Conservation (phyloP, 257 asterid genomes). For the Nicotiana obtusifolia region DNA sequence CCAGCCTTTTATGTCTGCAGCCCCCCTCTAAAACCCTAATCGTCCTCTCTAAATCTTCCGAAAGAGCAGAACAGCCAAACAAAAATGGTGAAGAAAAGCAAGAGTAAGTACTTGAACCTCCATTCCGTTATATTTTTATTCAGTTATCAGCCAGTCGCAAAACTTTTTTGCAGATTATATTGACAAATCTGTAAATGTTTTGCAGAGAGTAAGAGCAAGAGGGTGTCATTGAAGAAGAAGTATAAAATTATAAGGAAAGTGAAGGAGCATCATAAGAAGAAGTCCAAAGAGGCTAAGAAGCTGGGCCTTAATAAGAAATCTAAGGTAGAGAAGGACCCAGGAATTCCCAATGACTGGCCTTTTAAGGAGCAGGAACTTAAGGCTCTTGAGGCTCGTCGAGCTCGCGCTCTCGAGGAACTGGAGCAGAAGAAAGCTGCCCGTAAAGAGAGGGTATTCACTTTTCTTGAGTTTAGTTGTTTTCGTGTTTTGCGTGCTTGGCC, state of each 20-base stretch:
- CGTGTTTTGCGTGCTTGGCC: background rate
- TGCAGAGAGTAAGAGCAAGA: slow-evolving; percentile 91
- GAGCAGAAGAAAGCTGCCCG: slow-evolving; percentile 92
- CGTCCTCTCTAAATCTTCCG: background rate
- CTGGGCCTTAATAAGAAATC: slow-evolving; percentile 50
- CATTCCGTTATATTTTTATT: too few relatives aligned
- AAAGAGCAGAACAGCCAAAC: background rate
- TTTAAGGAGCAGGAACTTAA: slow-evolving; percentile 89
- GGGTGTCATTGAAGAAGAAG: slow-evolving; percentile 79
- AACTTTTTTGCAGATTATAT: too few relatives aligned
- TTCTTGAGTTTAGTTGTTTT: background rate
- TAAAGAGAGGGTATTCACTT: slow-evolving; percentile 66
- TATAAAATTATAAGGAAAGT: slow-evolving; percentile 71
- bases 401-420: slow-evolving; percentile 58
- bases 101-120: slow-evolving; percentile 35
- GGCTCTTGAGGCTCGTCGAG: slow-evolving; percentile 78
- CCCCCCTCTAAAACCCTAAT: slow-evolving; percentile 1
- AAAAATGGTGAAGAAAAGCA: slow-evolving; percentile 75
- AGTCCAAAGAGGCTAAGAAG: slow-evolving; percentile 77
- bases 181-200: background rate
- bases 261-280: slow-evolving; percentile 91
- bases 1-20: background rate
- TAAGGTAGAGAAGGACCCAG: slow-evolving; percentile 82
- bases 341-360: slow-evolving; percentile 96
- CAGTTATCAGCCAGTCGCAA: too few relatives aligned